phyloP scores from a whole-genome alignment of 139 green algal species.

The Micromonas commoda region DNA sequence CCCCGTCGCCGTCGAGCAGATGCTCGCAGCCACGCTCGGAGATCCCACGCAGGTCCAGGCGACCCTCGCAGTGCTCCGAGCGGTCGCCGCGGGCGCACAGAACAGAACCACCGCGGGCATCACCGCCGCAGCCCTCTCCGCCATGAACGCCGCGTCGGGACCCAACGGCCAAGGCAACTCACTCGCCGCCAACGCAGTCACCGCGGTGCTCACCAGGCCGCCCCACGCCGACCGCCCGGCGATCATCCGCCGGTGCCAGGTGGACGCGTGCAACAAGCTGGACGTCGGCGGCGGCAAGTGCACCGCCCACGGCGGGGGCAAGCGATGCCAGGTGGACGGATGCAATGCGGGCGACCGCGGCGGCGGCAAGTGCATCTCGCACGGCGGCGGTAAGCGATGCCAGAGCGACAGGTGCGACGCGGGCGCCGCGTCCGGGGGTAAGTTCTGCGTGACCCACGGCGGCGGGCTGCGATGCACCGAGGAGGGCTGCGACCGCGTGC shows the following conservation, averaged over 20 bases:
- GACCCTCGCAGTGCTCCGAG: too few relatives aligned
- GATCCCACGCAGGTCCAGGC: too few relatives aligned
- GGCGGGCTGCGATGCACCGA: background rate
- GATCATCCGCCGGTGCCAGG: background rate
- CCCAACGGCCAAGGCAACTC: too few relatives aligned
- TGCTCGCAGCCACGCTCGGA: background rate
- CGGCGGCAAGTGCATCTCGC: conserved; percentile 1
- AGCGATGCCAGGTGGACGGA: background rate
- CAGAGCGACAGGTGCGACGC: background rate
- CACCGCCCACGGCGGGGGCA: background rate
- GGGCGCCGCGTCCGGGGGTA: background rate
- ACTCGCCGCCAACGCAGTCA: too few relatives aligned
- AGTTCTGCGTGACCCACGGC: background rate
- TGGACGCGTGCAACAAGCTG: background rate
- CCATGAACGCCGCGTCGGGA: too few relatives aligned
- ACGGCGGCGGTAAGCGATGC: background rate
- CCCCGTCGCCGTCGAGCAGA: background rate
- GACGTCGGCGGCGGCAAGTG: background rate
- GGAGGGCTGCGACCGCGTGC: background rate
- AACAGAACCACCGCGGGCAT: too few relatives aligned
- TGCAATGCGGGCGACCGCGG: background rate
- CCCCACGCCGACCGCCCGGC: background rate
- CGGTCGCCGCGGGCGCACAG: too few relatives aligned
- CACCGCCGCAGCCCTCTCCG: too few relatives aligned
- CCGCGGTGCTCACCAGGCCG: too few relatives aligned